Percentiles rank a stretch among this genome's conserved stretches.
Conservation (phyloP, 2,329 filamentous ascomycete genomes). For the Aspergillus fumigatiaffinis region DNA sequence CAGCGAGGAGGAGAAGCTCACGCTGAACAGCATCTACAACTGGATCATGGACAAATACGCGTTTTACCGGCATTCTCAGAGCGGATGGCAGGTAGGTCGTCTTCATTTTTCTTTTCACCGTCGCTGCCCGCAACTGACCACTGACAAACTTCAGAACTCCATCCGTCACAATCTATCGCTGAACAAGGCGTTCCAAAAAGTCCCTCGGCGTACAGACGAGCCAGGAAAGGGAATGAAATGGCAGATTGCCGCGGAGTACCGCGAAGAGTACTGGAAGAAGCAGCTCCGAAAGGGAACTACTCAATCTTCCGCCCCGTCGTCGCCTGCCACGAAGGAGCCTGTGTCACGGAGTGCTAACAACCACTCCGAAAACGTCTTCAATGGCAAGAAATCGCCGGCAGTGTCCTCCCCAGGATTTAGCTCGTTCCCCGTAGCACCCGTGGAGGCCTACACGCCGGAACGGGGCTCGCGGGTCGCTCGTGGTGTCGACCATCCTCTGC, state of each 20-base stretch:
- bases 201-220: slow-evolving; percentile 86
- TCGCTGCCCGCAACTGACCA: background rate
- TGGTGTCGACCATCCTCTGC: slow-evolving; percentile 26
- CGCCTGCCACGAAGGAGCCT: slow-evolving; percentile 43
- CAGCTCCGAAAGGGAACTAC: slow-evolving; percentile 40
- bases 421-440: slow-evolving; percentile 39
- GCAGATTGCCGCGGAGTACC: slow-evolving; percentile 80
- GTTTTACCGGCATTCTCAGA: slow-evolving; percentile 81
- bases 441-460: slow-evolving; percentile 47
- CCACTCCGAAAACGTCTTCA: slow-evolving; percentile 39
- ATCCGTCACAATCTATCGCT: slow-evolving; percentile 95
- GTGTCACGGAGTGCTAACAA: slow-evolving; percentile 36
- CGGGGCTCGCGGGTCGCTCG: slow-evolving; percentile 39
- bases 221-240: slow-evolving; percentile 99
- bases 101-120: background rate
- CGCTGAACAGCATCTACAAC: slow-evolving; percentile 86
- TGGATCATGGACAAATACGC: slow-evolving; percentile 90
- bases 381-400: slow-evolving; percentile 35
- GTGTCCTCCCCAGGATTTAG: slow-evolving; percentile 39
- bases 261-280: slow-evolving; percentile 83
- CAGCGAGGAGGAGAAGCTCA: slow-evolving; percentile 81
- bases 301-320: slow-evolving; percentile 45
- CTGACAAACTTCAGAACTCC: slow-evolving; percentile 63
- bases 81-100: slow-evolving; percentile 79
- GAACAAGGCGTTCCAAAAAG: slow-evolving; percentile 92